phyloP scores from a whole-genome alignment of 768 basidiomycete species.

The Peribolospora kevripleyi region DNA sequence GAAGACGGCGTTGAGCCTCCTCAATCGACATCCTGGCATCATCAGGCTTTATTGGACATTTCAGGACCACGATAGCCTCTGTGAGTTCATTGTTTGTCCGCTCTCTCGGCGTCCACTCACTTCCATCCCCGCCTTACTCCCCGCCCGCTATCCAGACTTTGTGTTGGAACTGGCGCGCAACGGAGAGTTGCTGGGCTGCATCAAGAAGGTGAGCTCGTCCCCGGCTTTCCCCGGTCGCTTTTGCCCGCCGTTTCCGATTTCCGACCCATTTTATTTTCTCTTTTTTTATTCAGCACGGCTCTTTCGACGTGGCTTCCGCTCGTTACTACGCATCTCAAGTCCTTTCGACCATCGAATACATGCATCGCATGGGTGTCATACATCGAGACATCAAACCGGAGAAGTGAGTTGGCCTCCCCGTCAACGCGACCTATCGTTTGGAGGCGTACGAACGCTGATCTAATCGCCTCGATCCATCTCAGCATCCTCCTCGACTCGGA shows the following conservation, averaged over 20 bases:
- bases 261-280: not conserved
- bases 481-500: slow-evolving; percentile 72
- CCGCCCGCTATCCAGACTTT: slow-evolving; percentile 17
- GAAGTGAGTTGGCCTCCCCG: slow-evolving; percentile 15
- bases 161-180: slow-evolving; percentile 24
- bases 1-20: slow-evolving; percentile 39
- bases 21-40: slow-evolving; percentile 46
- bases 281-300: slow-evolving; percentile 33
- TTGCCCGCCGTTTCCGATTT: not conserved
- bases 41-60: slow-evolving; percentile 61
- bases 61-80: slow-evolving; percentile 59
- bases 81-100: slow-evolving; percentile 27
- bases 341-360: slow-evolving; percentile 64
- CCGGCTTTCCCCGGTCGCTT: not conserved
- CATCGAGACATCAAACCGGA: slow-evolving; percentile 40
- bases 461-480: slow-evolving; percentile 14
- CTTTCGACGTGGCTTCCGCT: slow-evolving; percentile 49
- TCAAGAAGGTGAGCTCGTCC: slow-evolving; percentile 17
- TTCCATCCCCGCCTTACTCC: not conserved
- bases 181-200: slow-evolving; percentile 22
- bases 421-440: not conserved
- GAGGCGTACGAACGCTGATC: not conserved
- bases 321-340: slow-evolving; percentile 75
- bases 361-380: slow-evolving; percentile 71
- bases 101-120: not conserved